These are phyloP conservation scores for Linnemannia schmuckeri DNA, from an alignment of 192 early-diverging fungal genomes.

Conservation along the genomic window DNA sequence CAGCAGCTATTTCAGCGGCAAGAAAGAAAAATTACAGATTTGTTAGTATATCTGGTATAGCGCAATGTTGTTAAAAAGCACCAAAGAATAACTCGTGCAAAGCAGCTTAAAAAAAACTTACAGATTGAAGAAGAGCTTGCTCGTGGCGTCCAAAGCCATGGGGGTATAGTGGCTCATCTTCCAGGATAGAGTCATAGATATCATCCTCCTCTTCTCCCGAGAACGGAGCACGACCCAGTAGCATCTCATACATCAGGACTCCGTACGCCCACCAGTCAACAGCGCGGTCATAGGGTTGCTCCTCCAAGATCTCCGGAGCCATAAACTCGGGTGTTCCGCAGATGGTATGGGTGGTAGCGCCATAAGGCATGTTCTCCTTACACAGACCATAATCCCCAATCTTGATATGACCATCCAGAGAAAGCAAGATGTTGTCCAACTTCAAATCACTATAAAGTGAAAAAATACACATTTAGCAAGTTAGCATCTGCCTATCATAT, in stretches of 20 bases:
- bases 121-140: conserved; percentile 62
- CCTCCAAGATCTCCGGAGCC: conserved; percentile 97
- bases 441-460: conserved; percentile 84
- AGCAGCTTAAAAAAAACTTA: conserved; percentile 19
- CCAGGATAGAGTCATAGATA: conserved; percentile 97
- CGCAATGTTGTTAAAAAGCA: background rate
- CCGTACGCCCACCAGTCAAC: conserved; percentile 99
- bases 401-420: conserved; percentile 96
- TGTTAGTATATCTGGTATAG: background rate
- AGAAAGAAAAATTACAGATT: background rate
- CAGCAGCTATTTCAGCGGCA: conserved; percentile 52
- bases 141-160: conserved; percentile 58
- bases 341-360: conserved; percentile 90
- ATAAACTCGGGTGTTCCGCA: conserved; percentile 99
- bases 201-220: conserved; percentile 97
- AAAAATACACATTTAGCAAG: background rate
- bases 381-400: conserved; percentile 99
- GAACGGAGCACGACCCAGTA: conserved; percentile 93
- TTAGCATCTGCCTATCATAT: background rate
- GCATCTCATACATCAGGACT: conserved; percentile 90
- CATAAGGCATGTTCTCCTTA: conserved; percentile 94
- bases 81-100: background rate
- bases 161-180: conserved; percentile 95
- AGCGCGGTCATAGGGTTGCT: conserved; percentile 93
- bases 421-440: conserved; percentile 95